These are phyloP conservation scores for Nothophaeocryptopus gaeumannii DNA, from an alignment of 2,329 filamentous ascomycete species.

Conservation along the genomic window DNA sequence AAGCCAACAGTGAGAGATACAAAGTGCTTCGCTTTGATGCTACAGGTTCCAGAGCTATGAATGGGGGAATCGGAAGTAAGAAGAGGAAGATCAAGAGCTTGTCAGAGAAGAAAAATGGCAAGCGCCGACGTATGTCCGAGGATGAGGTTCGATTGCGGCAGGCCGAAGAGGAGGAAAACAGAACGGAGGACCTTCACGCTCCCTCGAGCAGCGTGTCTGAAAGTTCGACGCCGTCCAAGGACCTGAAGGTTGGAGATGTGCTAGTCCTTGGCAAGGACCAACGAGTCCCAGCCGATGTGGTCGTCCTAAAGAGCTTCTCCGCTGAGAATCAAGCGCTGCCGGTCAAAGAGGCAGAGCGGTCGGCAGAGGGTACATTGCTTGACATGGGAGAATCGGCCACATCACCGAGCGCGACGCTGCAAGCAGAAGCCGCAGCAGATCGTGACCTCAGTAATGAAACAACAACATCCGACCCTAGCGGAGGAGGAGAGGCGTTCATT, in stretches of 20 bases:
- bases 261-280: slow-evolving; percentile 89
- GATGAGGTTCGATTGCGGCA: slow-evolving; percentile 53
- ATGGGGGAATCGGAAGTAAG: slow-evolving; percentile 22
- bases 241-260: slow-evolving; percentile 93
- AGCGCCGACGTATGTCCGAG: slow-evolving; percentile 33
- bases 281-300: slow-evolving; percentile 87
- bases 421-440: slow-evolving; percentile 27
- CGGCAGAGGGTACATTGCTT: slow-evolving; percentile 36
- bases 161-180: slow-evolving; percentile 67
- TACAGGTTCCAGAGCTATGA: slow-evolving; percentile 36
- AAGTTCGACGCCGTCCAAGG: slow-evolving; percentile 74
- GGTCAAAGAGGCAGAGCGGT: slow-evolving; percentile 11
- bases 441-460: slow-evolving; percentile 31
- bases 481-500: slow-evolving; percentile 89
- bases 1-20: slow-evolving; percentile 91
- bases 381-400: slow-evolving; percentile 24
- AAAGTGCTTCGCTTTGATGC: slow-evolving; percentile 71
- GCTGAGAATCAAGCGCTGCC: slow-evolving; percentile 46
- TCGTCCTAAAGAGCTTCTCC: slow-evolving; percentile 80
- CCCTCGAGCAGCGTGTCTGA: slow-evolving; percentile 52
- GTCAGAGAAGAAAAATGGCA: slow-evolving; percentile 33
- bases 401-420: slow-evolving; percentile 19
- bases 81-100: slow-evolving; percentile 33
- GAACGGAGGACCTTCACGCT: slow-evolving; percentile 38
- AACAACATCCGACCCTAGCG: slow-evolving; percentile 36